These are phyloP conservation scores for Populus davidiana DNA, from an alignment of 345 rosid genomes.

Conservation along the genomic window DNA sequence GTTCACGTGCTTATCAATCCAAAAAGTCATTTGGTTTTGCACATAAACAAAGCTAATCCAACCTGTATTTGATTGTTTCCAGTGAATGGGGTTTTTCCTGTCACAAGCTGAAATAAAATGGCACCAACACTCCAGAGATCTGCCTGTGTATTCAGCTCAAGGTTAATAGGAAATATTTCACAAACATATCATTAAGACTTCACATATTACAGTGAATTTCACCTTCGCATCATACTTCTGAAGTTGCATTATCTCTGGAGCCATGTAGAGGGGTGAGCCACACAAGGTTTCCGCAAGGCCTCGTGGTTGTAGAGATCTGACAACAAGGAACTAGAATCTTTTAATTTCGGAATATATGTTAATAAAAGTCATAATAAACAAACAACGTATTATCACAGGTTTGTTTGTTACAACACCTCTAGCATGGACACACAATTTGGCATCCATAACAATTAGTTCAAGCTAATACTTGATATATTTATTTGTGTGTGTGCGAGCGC, in stretches of 20 bases:
- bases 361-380: background rate
- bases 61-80: conserved; percentile 94
- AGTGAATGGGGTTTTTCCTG: conserved; percentile 88
- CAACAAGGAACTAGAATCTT: conserved; percentile 11
- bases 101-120: conserved; percentile 89
- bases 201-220: conserved; percentile 22
- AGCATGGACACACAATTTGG: background rate
- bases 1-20: background rate
- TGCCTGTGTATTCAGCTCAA: conserved; percentile 68
- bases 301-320: conserved; percentile 87
- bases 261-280: conserved; percentile 99
- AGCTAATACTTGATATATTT: background rate
- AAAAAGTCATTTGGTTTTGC: background rate
- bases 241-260: conserved; percentile 98
- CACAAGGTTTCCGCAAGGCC: conserved; percentile 97
- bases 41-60: conserved; percentile 6
- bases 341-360: background rate
- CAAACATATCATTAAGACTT: background rate
- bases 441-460: background rate
- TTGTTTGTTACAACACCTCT: background rate
- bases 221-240: conserved; percentile 99
- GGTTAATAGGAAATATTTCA: conserved; percentile 33
- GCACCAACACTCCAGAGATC: conserved; percentile 99
- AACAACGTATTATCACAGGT: background rate
- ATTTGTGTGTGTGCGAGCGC: too few relatives aligned